Conservation (phyloP, 352 stramenopile genomes). For the Phytophthora rubi region DNA sequence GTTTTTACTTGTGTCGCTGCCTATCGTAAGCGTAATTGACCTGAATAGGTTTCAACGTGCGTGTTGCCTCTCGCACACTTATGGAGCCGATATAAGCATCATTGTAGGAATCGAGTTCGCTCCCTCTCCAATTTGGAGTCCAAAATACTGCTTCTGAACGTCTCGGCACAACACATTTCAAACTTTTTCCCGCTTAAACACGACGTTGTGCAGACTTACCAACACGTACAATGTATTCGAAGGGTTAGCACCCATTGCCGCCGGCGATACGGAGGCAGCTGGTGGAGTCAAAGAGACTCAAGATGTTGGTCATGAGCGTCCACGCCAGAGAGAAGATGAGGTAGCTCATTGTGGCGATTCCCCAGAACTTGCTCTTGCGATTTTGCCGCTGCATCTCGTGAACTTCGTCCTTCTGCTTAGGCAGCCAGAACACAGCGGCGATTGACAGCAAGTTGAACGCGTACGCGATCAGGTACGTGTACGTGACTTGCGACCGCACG, state of each 20-base stretch:
- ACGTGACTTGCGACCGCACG: conserved; percentile 51
- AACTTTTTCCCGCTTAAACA: too few relatives aligned
- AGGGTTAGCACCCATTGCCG: conserved; percentile 34
- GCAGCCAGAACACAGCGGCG: conserved; percentile 47
- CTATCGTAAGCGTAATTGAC: background rate
- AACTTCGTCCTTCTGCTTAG: conserved; percentile 52
- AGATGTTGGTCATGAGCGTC: conserved; percentile 59
- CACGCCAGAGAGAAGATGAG: conserved; percentile 45
- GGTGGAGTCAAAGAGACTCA: conserved; percentile 51
- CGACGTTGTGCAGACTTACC: too few relatives aligned
- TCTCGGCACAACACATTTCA: background rate
- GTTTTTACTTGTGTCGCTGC: conserved; percentile 17
- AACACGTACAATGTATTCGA: background rate
- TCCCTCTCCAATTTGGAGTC: background rate
- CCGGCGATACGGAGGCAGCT: conserved; percentile 50
- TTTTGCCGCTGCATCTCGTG: conserved; percentile 45
- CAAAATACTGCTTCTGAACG: background rate
- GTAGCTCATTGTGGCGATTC: conserved; percentile 31
- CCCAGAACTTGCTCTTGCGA: conserved; percentile 39
- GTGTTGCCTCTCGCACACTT: background rate
- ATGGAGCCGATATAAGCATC: background rate
- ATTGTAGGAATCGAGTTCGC: background rate
- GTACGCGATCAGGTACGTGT: conserved; percentile 57
- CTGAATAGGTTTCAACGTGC: background rate
- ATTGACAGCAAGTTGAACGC: conserved; percentile 48